These are phyloP conservation scores for Tetrahymena malaccensis DNA, from an alignment of 73 alveolate genomes.

Conservation along the genomic window DNA sequence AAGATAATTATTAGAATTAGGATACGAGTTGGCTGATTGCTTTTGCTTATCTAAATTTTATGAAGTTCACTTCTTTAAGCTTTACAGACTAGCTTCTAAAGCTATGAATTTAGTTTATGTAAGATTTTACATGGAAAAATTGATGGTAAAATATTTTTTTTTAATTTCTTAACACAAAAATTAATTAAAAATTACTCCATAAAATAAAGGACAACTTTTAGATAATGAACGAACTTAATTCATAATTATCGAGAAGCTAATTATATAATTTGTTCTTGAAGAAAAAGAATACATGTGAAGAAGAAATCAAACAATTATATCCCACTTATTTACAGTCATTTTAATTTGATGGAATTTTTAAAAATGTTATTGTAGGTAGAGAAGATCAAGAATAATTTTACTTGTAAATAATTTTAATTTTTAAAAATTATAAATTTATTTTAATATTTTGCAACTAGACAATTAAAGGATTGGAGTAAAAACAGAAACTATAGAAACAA, in stretches of 20 bases:
- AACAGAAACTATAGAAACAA: not conserved
- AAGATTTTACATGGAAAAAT: not conserved
- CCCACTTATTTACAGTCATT: not conserved
- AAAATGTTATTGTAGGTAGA: not conserved
- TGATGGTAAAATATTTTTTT: not conserved
- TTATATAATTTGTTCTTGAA: not conserved
- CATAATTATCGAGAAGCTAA: not conserved
- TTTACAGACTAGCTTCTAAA: not conserved
- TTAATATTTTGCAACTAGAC: not conserved
- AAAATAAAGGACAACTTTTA: not conserved
- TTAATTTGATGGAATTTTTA: not conserved
- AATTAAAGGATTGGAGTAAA: not conserved
- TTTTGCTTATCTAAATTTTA: not conserved
- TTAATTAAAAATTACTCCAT: no score
- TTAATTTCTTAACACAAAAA: no score
- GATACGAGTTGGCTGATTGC: not conserved
- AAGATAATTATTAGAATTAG: not conserved
- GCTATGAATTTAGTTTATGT: not conserved
- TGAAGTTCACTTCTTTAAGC: not conserved
- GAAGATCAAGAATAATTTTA: not conserved
- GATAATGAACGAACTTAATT: not conserved
- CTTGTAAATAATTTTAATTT: not conserved
- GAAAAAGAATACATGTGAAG: not conserved
- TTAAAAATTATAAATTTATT: not conserved
- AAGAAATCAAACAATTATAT: not conserved